Percentiles rank a stretch among this genome's conserved stretches.
These are phyloP conservation scores for Melastoma malabathricum DNA, from an alignment of 345 rosid species.

Conservation along the genomic window DNA sequence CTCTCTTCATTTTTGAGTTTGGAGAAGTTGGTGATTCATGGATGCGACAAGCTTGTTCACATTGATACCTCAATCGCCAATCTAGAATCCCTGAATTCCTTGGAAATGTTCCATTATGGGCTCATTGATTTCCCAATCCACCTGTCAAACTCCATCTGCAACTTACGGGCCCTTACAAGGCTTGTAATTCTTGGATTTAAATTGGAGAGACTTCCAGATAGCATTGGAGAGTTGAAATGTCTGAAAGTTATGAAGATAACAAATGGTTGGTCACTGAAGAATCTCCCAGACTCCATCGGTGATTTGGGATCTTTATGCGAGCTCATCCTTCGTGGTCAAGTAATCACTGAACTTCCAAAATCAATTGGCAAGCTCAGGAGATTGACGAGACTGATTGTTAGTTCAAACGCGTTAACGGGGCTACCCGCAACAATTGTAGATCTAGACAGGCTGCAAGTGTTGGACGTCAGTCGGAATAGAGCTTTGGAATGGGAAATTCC, in stretches of 20 bases:
- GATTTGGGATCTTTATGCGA: too few species aligned
- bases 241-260: neutral
- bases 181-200: neutral
- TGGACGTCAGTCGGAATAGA: neutral
- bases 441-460: neutral
- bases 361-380: neutral
- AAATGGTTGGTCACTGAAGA: too few species aligned
- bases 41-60: neutral
- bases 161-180: too few species aligned
- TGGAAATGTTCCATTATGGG: neutral
- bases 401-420: fast-evolving
- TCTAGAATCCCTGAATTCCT: neutral
- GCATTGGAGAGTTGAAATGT: neutral
- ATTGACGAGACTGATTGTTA: neutral
- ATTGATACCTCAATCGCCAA: neutral
- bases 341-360: neutral
- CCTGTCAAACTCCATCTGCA: too few species aligned
- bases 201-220: neutral
- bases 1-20: neutral
- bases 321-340: neutral
- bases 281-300: too few species aligned
- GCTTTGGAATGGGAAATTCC: neutral
- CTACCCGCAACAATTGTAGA: neutral
- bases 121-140: neutral
- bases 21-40: neutral